Conservation (phyloP, 345 rosid species). For the Boechera stricta region DNA sequence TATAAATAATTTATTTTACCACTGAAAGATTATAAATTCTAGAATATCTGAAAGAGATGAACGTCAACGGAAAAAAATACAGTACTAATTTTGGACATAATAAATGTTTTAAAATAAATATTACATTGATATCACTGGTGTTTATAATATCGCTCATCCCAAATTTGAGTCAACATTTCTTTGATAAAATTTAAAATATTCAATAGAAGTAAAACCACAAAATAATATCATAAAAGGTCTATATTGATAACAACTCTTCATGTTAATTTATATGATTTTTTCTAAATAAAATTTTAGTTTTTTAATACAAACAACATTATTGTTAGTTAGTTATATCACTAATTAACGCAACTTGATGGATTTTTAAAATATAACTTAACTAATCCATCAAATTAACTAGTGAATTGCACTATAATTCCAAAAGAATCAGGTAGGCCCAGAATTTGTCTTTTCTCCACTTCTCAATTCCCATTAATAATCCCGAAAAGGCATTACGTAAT, state of each 20-base stretch:
- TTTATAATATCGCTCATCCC: neutral
- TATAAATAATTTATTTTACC: neutral
- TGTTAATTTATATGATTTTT: neutral
- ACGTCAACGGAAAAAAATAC: neutral
- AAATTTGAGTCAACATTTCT: neutral
- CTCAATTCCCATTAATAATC: constrained; percentile 34
- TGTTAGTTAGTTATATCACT: constrained; percentile 2
- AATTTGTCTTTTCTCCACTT: constrained; percentile 42
- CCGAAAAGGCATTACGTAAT: constrained; percentile 46
- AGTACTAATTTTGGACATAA: neutral
- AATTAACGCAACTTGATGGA: constrained; percentile 21
- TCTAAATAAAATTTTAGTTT: neutral
- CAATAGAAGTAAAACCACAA: neutral
- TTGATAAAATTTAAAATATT: neutral
- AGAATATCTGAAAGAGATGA: neutral
- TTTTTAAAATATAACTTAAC: neutral
- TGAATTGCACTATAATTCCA: constrained; percentile 38
- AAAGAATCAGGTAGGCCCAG: constrained; percentile 30
- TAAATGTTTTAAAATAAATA: neutral
- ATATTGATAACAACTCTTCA: neutral
- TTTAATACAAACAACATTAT: constrained; percentile 10
- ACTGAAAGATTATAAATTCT: neutral
- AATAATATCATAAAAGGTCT: neutral
- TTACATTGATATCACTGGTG: neutral
- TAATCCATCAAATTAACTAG: constrained; percentile 31